Evolutionary conservation across 2,329 filamentous ascomycete genomes (phyloP).

Genomic region (Botrytis elliptica): DNA sequence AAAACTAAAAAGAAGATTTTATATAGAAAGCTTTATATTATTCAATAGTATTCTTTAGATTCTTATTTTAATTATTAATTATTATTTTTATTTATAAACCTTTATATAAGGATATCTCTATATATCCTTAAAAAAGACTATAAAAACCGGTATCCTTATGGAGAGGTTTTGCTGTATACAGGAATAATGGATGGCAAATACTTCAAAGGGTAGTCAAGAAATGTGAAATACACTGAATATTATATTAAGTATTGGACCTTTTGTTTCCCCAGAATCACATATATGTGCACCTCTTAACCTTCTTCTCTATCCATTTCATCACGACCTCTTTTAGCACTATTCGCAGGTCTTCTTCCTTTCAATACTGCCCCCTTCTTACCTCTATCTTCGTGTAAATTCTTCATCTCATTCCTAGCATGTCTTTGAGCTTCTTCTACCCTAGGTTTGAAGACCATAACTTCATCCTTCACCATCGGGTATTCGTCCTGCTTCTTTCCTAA

Average conservation of each 20-base stretch:
- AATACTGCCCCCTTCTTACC: conserved; percentile 47
- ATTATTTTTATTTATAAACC: no score
- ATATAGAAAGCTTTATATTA: no score
- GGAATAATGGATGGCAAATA: neutral
- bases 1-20: no score
- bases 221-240: neutral
- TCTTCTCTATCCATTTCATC: conserved; percentile 46
- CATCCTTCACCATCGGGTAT: conserved; percentile 71
- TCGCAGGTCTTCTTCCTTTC: conserved; percentile 50
- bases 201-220: neutral
- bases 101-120: no score
- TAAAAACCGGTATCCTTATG: no score
- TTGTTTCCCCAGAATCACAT: neutral
- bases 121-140: no score
- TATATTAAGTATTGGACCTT: conserved; percentile 9
- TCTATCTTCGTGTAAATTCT: conserved; percentile 69
- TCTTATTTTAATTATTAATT: no score
- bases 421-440: conserved; percentile 82
- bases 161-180: no score
- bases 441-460: conserved; percentile 77
- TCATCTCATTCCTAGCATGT: conserved; percentile 77
- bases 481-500: conserved; percentile 73
- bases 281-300: conserved; percentile 29
- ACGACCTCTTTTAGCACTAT: conserved; percentile 49
- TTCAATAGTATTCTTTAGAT: no score